Evolutionary conservation across 2,329 filamentous ascomycete species (phyloP), one percentile per base, ranked within the genome.

Genomic region (Trichophyton benhamiae): DNA sequence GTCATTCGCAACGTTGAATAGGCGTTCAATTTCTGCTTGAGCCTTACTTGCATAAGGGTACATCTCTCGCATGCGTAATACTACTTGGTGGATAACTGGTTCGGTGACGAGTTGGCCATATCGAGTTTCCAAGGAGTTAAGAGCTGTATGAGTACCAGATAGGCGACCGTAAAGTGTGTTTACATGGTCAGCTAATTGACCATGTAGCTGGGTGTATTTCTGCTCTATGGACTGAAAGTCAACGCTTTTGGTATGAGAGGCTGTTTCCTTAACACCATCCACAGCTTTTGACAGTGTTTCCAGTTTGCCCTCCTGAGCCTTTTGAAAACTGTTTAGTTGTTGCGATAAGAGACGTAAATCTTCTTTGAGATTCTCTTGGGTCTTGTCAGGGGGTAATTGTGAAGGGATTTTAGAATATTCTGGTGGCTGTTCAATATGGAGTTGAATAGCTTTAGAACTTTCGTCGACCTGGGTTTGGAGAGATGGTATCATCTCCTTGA

Each of bases 61-160:
- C 67, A 73, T 69, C 58, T 73, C 69, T 38, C 70, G 69, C 64
- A 76, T 70, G 2, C 68, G 67, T 20, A 60, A 64, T 22, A 73
- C 58, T 66, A 76, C 74, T 13, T 69, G 65, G n/a, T 67, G 68
- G 1, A 72, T 70, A 17, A 78, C 58, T 2, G 70, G 65, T 9
- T 72, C 71, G 0, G 75, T 75, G 17, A 68, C 68, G 6, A 85
- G 68, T 64, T 80, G 82, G 61, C 77, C 78, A 63, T 77, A 82
- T 63, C 80, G 80, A 0, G 63, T 61, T 66, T 81, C 76, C 6
- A 85, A 65, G 0, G 73, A 75, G 33, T 69, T 67, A 22, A 74
- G 44, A 41, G n/a, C 66, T 67, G 2, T 6, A 53, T 53, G 22
- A 33, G 27, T 25, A 15, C 22, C 25, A n/a, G 49, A 2, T n/a